Base-by-base conservation (phyloP, 106 monocot species). In the Dendrobium officinale region DNA sequence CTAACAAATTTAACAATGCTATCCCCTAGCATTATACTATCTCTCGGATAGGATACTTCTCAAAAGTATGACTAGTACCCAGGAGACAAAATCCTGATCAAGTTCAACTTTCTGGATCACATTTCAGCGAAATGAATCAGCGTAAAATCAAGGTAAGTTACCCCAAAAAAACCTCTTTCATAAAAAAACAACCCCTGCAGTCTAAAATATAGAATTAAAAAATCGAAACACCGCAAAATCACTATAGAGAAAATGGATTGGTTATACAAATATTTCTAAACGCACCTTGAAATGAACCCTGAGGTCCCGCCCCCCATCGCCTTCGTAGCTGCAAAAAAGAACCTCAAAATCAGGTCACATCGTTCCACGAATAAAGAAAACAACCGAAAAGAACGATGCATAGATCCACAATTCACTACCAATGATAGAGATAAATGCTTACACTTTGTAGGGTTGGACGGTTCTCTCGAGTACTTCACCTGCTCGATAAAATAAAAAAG, bases 401-500 rank as follows among this genome's bases (percentile, higher is more conserved):
- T 19, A 43, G 20, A 44, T 74, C 41, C 20, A 8, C 7, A 20
- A 37, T 31, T 11, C 11, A 70, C 31, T 70, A n/a, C 37, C 37
- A 70, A 11, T 7, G 6, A 7, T 42, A 9, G 74, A 42, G 74
- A 43, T 9, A 20, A 74, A 20, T 4, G n/a, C 92, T 89, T 82
- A 95, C 95, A 92, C 83, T 95, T 92, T 64, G 95, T 92, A 4
- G 92, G 87, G 48, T 91, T 89, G 18, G 80, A 75, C 44, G 95
- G 90, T 15, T 95, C 92, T 42, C 81, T 83, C 42, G 92, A 92
- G 66, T 92, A 95, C 88, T 95, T 92, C 92, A 92, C 92, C 94
- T 74, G 37, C 15, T 70, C 70, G 15, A 37, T 7, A 2, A 37
- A 37, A 70, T 15, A 37, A 9, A 33, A 37, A 37, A 70, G 16